Evolutionary conservation across 768 basidiomycete genomes (phyloP), one percentile per base, ranked within the genome.

Genomic region (Agaricus blazei): DNA sequence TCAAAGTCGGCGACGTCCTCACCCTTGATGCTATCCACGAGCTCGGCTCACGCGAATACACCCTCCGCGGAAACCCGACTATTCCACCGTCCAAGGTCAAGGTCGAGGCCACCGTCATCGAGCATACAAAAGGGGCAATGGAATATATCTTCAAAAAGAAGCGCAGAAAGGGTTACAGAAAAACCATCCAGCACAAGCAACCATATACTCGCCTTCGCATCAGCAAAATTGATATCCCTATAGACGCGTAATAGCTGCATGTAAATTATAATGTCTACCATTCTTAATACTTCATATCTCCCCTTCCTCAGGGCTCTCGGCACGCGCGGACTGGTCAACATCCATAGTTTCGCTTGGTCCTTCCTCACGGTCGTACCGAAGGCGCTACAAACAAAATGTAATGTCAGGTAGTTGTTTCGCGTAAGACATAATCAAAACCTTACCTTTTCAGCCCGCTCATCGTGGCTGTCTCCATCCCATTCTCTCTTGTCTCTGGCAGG

Each of bases 141-240:
- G 90, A 96, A 72, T 80, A 77, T 63, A 89, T 90, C 52, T 83
- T 95, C 73, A 97, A 98, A 79, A 96, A 95, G 77, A 99, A 98
- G 78, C 76, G 94, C 72, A 86, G 97, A 85, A 98, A 98, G 77
- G 94, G 96, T 9, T 98, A 98, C 74, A 84, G 90, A 72, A 91
- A 92, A 73, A 93, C 91, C 7, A 91, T 98, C 60, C 81, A 84
- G 68, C 88, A 93, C 70, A 98, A 98, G 71, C 93, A 94, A 67
- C 89, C 88, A 2, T 98, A 90, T 75, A 98, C 96, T n/a, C 83
- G 94, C 66, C 79, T 99, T 56, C 81, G 95, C 50, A 88, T 99
- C 60, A 93, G 94, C 19, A 79, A 87, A 45, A 93, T 99, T 60
- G 74, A 79, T 48, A 70, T 80, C 61, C 67, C 65, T 42, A n/a